A percentile compares a stretch with the other conserved stretches of the same genome.
Conservation (phyloP, 345 rosid genomes). For the Turritis glabra region DNA sequence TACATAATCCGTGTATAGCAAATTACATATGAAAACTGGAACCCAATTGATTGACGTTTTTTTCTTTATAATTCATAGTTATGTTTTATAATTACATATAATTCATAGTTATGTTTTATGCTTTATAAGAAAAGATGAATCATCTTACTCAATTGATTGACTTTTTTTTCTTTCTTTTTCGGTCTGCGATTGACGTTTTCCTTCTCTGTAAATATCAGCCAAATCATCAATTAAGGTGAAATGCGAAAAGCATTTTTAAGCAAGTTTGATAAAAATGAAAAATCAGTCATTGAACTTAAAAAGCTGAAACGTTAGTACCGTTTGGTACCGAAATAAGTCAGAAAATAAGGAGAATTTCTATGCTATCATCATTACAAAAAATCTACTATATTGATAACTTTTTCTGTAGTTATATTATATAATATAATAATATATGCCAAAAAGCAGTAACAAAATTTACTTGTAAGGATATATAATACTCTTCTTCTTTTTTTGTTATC, state of each 20-base stretch:
- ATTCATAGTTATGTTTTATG: slow-evolving; percentile 2
- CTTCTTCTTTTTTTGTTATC: background rate
- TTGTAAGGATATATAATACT: background rate
- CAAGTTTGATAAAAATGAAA: background rate
- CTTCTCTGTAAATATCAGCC: slow-evolving; percentile 8
- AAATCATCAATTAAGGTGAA: background rate
- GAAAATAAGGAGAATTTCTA: slow-evolving; percentile 4
- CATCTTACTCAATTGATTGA: slow-evolving; percentile 19
- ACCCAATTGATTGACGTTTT: too few relatives aligned
- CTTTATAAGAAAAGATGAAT: background rate
- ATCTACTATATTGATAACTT: background rate
- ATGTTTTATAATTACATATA: too few relatives aligned
- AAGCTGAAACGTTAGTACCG: slow-evolving; percentile 32
- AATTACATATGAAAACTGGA: background rate
- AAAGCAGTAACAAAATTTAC: background rate
- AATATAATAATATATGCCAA: too few relatives aligned
- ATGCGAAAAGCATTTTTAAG: slow-evolving; percentile 1
- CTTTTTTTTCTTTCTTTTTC: background rate
- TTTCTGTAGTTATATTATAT: slow-evolving; percentile 9
- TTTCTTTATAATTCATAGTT: too few relatives aligned
- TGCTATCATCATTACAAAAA: slow-evolving; percentile 8
- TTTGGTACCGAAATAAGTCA: slow-evolving; percentile 31
- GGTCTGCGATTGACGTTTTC: slow-evolving; percentile 13
- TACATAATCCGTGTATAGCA: background rate
- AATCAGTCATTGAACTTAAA: slow-evolving; percentile 1